Percentiles rank a stretch among this genome's conserved stretches.
phyloP scores from a whole-genome alignment of 202 grass and related monocot species.

The Musa balbisiana region DNA sequence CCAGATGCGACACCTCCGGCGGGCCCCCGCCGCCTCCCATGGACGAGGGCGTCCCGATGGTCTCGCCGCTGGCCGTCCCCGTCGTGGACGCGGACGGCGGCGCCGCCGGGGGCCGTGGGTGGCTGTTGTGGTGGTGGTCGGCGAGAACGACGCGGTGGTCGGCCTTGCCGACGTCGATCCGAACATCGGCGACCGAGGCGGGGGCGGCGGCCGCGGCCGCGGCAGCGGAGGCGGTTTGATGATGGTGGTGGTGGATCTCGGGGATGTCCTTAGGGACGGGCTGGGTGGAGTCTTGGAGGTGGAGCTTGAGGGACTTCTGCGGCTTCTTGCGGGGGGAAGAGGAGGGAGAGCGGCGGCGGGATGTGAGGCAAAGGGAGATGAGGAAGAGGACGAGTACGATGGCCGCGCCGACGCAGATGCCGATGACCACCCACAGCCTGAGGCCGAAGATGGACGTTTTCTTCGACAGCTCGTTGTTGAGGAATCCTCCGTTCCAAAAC shows the following conservation, averaged over 20 bases:
- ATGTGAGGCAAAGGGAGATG: constrained; percentile 53
- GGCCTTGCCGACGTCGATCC: constrained; percentile 43
- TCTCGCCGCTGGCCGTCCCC: constrained; percentile 34
- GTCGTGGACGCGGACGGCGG: constrained; percentile 42
- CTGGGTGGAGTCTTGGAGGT: constrained; percentile 41
- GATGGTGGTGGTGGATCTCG: constrained; percentile 60
- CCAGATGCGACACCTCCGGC: constrained; percentile 80
- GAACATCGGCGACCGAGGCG: constrained; percentile 22
- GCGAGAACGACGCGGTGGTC: constrained; percentile 28
- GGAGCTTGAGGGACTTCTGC: constrained; percentile 55
- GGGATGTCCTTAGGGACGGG: constrained; percentile 55
- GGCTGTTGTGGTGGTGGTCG: background rate
- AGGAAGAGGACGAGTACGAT: constrained; percentile 62
- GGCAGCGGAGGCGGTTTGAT: constrained; percentile 2
- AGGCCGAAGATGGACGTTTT: constrained; percentile 71
- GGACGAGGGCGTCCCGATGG: background rate
- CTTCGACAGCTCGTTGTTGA: constrained; percentile 71
- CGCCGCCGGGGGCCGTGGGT: constrained; percentile 29
- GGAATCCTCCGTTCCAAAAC: constrained; percentile 50
- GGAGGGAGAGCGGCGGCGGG: constrained; percentile 50
- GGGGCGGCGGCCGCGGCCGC: constrained; percentile 22
- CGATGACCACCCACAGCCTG: constrained; percentile 77
- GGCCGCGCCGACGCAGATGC: constrained; percentile 56
- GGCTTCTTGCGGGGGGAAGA: constrained; percentile 17
- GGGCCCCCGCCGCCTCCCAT: constrained; percentile 22